These are phyloP conservation scores for Apiospora koreana DNA, from an alignment of 2,329 filamentous ascomycete genomes.

Conservation along the genomic window DNA sequence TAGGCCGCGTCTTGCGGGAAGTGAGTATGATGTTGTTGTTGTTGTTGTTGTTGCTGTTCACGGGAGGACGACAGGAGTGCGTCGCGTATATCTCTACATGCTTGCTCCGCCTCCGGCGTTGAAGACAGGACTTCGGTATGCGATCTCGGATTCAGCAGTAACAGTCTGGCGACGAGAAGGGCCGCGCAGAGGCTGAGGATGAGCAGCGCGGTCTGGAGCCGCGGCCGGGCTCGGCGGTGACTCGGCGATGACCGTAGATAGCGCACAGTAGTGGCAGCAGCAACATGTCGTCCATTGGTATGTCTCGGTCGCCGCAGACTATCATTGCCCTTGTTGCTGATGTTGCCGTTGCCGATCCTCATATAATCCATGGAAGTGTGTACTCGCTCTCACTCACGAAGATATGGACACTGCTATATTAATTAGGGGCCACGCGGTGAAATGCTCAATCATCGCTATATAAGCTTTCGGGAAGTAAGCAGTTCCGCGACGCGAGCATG, in stretches of 20 bases:
- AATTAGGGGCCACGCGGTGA: no score
- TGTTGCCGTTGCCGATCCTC: background rate
- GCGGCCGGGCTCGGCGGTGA: background rate
- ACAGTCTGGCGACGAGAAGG: background rate
- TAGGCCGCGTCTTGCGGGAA: background rate
- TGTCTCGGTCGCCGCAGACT: background rate
- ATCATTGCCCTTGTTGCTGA: background rate
- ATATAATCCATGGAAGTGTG: background rate
- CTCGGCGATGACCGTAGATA: background rate
- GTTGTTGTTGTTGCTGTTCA: background rate
- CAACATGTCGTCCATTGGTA: background rate
- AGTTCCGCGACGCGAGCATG: background rate
- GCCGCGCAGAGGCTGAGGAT: background rate
- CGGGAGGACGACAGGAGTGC: background rate
- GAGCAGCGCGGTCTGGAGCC: background rate
- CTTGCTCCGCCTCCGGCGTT: background rate
- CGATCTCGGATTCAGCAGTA: background rate
- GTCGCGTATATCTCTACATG: background rate
- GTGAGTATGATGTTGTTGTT: background rate
- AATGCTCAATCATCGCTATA: background rate
- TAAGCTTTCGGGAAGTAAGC: background rate
- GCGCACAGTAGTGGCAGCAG: background rate
- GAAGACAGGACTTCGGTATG: background rate
- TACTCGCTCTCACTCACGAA: background rate
- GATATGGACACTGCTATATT: background rate